phyloP scores from a whole-genome alignment of 2,329 filamentous ascomycete species.

The Penicillium sp. region DNA sequence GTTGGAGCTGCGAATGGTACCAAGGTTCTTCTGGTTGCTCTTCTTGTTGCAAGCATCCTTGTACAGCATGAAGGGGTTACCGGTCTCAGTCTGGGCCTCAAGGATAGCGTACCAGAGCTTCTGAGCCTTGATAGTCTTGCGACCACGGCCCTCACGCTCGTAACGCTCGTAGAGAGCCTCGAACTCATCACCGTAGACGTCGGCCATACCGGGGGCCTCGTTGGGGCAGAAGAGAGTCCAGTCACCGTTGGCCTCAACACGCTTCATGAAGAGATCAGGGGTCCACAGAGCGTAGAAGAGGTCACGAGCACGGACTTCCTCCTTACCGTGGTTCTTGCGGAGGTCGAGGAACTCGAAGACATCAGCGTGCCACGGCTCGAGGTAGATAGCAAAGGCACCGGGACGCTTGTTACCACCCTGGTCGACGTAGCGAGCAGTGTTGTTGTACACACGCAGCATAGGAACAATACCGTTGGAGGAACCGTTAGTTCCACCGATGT shows the following conservation, averaged over 20 bases:
- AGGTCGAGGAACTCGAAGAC: slow-evolving; percentile 97
- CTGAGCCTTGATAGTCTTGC: slow-evolving; percentile 91
- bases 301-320: slow-evolving; percentile 94
- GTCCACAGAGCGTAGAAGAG: slow-evolving; percentile 99
- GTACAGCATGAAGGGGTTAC: slow-evolving; percentile 99
- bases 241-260: slow-evolving; percentile 91
- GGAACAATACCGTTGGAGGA: slow-evolving; percentile 96
- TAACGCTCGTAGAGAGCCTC: slow-evolving; percentile 90
- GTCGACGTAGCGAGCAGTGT: slow-evolving; percentile 97
- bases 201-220: slow-evolving; percentile 90
- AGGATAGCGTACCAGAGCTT: slow-evolving; percentile 99
- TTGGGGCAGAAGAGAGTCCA: slow-evolving; percentile 99
- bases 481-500: slow-evolving; percentile 97
- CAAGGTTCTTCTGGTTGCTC: slow-evolving; percentile 99
- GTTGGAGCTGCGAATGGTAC: slow-evolving; percentile 97
- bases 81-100: slow-evolving; percentile 97
- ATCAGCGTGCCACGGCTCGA: slow-evolving; percentile 98
- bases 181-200: slow-evolving; percentile 97
- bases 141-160: slow-evolving; percentile 82
- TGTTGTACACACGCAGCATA: slow-evolving; percentile 99
- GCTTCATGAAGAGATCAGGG: slow-evolving; percentile 99
- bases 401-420: slow-evolving; percentile 99
- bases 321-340: slow-evolving; percentile 99
- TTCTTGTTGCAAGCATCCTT: slow-evolving; percentile 98
- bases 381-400: slow-evolving; percentile 96